phyloP scores from a whole-genome alignment of 345 rosid genomes.

The Eucalyptus fibrosa region DNA sequence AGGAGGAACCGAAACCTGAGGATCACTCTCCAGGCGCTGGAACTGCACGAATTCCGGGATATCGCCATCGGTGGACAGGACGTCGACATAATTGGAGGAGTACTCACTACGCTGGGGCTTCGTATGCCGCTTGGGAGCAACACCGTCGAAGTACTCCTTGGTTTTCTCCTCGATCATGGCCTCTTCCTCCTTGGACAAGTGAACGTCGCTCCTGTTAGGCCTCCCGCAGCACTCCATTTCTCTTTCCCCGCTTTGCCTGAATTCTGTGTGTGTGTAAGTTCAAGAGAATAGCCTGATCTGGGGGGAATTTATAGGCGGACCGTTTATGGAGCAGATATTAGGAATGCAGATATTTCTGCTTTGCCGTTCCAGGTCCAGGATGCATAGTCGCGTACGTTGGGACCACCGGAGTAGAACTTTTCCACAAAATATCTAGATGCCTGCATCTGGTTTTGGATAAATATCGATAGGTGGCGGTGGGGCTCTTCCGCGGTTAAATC shows the following conservation, averaged over 20 bases:
- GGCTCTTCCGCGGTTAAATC: neutral
- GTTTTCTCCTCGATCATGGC: slow-evolving; percentile 20
- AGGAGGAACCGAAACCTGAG: slow-evolving; percentile 1
- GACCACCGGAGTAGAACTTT: neutral
- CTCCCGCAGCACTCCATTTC: slow-evolving; percentile 17
- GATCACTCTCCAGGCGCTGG: slow-evolving; percentile 29
- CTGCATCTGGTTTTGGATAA: neutral
- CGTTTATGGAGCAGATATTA: neutral
- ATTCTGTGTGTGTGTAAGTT: neutral
- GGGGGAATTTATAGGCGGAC: neutral
- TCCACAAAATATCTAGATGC: neutral
- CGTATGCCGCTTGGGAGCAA: slow-evolving; percentile 42
- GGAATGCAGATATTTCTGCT: neutral
- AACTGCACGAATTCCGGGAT: slow-evolving; percentile 32
- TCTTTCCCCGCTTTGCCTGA: neutral
- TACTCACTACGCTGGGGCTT: slow-evolving; percentile 62
- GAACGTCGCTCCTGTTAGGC: slow-evolving; percentile 47
- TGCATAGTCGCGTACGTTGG: neutral
- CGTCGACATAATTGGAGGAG: slow-evolving; percentile 32
- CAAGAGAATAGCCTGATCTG: neutral
- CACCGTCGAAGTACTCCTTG: slow-evolving; percentile 25
- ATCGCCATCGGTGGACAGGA: neutral
- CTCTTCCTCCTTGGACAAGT: slow-evolving; percentile 33
- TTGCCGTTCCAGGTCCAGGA: neutral
- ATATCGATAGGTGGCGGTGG: neutral